phyloP scores from a whole-genome alignment of 352 stramenopile species.

The Chrysophaeum taylorii region DNA sequence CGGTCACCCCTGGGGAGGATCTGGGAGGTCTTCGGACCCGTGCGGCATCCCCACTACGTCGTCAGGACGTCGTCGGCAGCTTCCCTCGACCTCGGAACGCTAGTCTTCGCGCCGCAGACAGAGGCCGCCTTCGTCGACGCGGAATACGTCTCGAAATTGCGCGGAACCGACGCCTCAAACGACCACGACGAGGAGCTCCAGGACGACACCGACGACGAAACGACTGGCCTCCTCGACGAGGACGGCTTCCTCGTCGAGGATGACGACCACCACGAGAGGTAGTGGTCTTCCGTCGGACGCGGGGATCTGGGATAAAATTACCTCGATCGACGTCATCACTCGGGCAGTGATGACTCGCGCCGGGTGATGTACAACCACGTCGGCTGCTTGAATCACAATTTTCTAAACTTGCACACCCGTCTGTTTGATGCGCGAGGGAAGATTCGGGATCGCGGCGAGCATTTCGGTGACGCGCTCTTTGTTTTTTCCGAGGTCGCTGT shows the following conservation, averaged over 20 bases:
- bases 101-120: neutral
- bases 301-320: too few relatives aligned
- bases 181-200: neutral
- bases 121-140: neutral
- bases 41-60: neutral
- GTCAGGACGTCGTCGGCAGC: neutral
- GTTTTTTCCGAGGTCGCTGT: conserved; percentile 3
- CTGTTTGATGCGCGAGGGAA: too few relatives aligned
- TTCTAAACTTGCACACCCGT: too few relatives aligned
- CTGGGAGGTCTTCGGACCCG: neutral
- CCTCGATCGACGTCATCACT: too few relatives aligned
- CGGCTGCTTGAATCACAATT: too few relatives aligned
- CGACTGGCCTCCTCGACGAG: neutral
- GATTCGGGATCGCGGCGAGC: too few relatives aligned
- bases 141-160: neutral
- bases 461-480: neutral
- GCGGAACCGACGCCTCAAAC: neutral
- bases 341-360: too few relatives aligned
- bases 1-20: neutral
- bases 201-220: conserved; percentile 1
- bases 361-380: too few relatives aligned
- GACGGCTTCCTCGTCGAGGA: neutral
- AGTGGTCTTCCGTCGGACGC: too few relatives aligned
- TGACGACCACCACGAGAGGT: too few relatives aligned
- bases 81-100: neutral